Base-by-base conservation (phyloP, 306 rosid genomes). In the Myrica gale region DNA sequence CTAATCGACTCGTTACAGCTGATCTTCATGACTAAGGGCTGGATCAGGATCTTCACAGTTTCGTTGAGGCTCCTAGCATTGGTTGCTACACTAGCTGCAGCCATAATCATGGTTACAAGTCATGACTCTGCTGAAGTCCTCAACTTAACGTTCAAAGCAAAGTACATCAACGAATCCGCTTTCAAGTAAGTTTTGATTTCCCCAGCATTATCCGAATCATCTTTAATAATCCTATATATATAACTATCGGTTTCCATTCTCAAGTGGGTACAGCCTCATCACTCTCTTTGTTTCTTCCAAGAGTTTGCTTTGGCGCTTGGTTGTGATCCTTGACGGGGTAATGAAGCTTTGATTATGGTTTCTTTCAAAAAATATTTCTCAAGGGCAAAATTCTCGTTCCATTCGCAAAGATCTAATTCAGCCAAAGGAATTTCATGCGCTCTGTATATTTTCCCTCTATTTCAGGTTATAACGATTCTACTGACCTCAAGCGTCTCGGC, bases 401-500 rank as follows among this genome's bases (percentile, higher is more conserved):
- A 1, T 57, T 47, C 51, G 9, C 12, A 0, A 44, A 5, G 51
- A 9, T 47, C 12, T 47, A 47, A 26, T 26, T 47, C 51, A 47
- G 9, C 9, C 1, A 52, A 3, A 52, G 20, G 15, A 52, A 7
- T 16, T 12, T 16, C 16, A 1, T 52, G 57, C 57, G 4, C 15
- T 17, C 13, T 46, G 0, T 43, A 1, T 20, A 1, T n/a, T 15
- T 13, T 1, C 5, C 32, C 23, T 11, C n/a, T 3, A 61, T 10
- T 32, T 61, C 19, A 84, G 92, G 84, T 84, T 63, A 75, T 80
- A 9, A 76, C 84, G 46, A 53, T 73, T 87, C 20, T 86, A 47
- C 82, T 88, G 23, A 60, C 76, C 66, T 88, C 92, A 21, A 75
- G 92, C 67, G 43, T 86, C 19, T 88, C 92, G 56, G 85, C 90